Evolutionary conservation across 2,329 filamentous ascomycete species (phyloP), one percentile per base, ranked within the genome.

Genomic region (Fusarium brachygibbosum): DNA sequence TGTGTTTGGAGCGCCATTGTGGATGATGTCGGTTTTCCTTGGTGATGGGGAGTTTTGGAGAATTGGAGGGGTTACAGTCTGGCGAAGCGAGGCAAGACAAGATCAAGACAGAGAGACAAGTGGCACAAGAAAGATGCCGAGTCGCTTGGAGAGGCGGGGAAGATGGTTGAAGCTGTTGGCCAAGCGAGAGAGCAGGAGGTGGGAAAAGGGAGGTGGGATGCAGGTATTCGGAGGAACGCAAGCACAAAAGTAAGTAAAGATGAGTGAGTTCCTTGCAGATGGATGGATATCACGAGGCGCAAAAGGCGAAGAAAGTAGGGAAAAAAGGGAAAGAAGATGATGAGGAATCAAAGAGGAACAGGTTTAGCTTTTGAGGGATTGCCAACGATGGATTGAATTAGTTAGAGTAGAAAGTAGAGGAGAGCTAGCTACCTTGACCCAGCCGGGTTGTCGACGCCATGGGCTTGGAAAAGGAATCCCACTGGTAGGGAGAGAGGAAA

Each of bases 1-100:
- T 74, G 69, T 61, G 68, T 70, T 40, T 68, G 68, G 58, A 75
- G 74, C 57, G 78, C 71, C 79, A 81, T 50, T 80, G 64, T 58
- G 73, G 72, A 58, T n/a, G 51, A 63, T 54, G 34, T 40, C 42
- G 59, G 59, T 46, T 28, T 25, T 25, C 32, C 17, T 50, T 50
- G 34, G 23, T 38, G 19, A 38, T 19, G 9, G 16, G 31, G 31
- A 56, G 41, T 57, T 64, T 56, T 31, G 23, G 44, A 44, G 41
- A 44, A 51, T 28, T 50, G 40, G 42, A 52, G 49, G 49, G 54
- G 63, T 60, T 42, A 56, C 61, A 62, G 57, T 53, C 37, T 50
- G 52, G 44, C 53, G 52, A 68, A 52, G 50, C 49, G 48, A 67
- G 62, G 31, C 63, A 42, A 62, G 65, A 51, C 61, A 59, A 54